Conservation (phyloP, 2,329 filamentous ascomycete species). For the Mollisiaceae sp. region DNA sequence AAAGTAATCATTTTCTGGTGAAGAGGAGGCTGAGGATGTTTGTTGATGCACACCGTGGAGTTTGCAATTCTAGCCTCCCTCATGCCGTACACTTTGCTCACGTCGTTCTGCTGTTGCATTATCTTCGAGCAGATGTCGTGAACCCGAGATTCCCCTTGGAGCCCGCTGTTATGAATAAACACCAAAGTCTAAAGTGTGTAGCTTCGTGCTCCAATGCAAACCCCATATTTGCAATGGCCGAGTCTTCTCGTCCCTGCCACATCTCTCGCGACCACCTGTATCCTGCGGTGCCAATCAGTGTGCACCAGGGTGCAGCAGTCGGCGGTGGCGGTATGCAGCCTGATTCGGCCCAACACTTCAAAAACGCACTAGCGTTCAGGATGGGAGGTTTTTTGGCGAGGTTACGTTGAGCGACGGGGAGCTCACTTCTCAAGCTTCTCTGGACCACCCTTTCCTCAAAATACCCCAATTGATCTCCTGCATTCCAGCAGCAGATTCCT, state of each 20-base stretch:
- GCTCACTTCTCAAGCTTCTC: slow-evolving; percentile 18
- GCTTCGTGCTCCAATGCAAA: background rate
- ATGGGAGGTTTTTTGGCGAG: slow-evolving; percentile 23
- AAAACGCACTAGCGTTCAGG: slow-evolving; percentile 21
- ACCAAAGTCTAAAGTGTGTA: background rate
- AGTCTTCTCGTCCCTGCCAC: background rate
- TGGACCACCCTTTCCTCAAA: slow-evolving; percentile 17
- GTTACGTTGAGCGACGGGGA: slow-evolving; percentile 28
- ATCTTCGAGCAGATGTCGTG: background rate
- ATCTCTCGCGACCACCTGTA: background rate
- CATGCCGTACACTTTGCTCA: background rate
- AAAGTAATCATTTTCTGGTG: background rate
- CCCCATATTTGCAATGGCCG: background rate
- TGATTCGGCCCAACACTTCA: slow-evolving; percentile 24
- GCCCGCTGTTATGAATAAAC: background rate
- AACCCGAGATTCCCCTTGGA: background rate
- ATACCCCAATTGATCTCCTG: slow-evolving; percentile 25
- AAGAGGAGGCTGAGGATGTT: slow-evolving; percentile 13
- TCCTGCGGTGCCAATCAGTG: background rate
- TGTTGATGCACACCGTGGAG: background rate
- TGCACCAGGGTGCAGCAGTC: background rate
- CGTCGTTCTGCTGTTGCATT: background rate
- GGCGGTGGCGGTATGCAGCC: slow-evolving; percentile 20
- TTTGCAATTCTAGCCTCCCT: background rate
- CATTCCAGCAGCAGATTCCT: slow-evolving; percentile 17